phyloP scores from a whole-genome alignment of 192 early-diverging fungal species.

The Chytriomyces confervae region DNA sequence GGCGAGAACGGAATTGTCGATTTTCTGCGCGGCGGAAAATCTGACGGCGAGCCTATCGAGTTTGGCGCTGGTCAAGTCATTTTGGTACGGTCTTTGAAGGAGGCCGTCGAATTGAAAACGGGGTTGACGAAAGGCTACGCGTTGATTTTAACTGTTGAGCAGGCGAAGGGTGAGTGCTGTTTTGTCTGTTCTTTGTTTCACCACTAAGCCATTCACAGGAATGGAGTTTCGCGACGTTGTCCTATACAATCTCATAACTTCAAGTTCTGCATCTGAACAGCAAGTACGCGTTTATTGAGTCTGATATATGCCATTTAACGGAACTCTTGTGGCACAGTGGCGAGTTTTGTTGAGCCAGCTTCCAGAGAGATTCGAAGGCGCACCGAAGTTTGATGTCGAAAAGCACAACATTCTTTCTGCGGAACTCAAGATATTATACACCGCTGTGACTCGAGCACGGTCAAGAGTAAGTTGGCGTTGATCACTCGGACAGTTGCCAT shows the following conservation, averaged over 20 bases:
- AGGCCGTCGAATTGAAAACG: slow-evolving; percentile 5
- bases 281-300: background rate
- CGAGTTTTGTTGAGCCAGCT: slow-evolving; percentile 10
- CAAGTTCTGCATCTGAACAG: background rate
- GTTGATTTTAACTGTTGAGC: slow-evolving; percentile 39
- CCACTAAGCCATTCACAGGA: background rate
- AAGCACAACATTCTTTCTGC: slow-evolving; percentile 38
- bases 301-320: background rate
- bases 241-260: slow-evolving; percentile 21
- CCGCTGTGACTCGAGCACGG: slow-evolving; percentile 35
- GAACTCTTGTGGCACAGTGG: slow-evolving; percentile 9
- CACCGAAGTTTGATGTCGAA: slow-evolving; percentile 10
- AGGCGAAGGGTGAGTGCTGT: slow-evolving; percentile 34
- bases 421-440: slow-evolving; percentile 39
- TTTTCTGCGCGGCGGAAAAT: slow-evolving; percentile 30
- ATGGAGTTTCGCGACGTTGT: slow-evolving; percentile 34
- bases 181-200: background rate
- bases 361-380: background rate
- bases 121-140: slow-evolving; percentile 3
- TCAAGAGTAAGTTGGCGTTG: background rate
- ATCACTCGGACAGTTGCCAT: background rate
- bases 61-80: slow-evolving; percentile 42
- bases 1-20: background rate
- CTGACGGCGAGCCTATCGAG: slow-evolving; percentile 31
- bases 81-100: slow-evolving; percentile 27